Evolutionary conservation across 2,329 filamentous ascomycete species (phyloP), one percentile per base, ranked within the genome.

Genomic region (Macrophomina pseudophaseolina): DNA sequence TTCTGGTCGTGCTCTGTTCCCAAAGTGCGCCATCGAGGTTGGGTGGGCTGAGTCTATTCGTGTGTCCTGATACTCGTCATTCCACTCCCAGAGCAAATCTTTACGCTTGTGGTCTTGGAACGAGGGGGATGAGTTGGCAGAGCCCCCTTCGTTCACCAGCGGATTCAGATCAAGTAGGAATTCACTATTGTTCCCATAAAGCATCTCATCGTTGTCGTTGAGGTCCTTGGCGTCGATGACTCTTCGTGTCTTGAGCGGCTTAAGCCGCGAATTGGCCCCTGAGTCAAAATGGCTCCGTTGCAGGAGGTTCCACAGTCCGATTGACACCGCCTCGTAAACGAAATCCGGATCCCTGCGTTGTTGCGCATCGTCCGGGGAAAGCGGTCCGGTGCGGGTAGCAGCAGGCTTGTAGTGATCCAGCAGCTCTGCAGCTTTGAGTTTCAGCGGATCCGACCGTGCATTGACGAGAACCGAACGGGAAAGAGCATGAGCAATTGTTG

Each of bases 401-500:
- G 18, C 58, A 49, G 52, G 32, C 12, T 23, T 35, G 9, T 49
- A 33, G 35, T 38, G 48, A 33, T 11, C 28, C 5, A 53, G 42
- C 44, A 66, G n/a, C 33, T 52, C 60, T 33, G 66, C 38, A 11
- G 68, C 28, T 46, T 70, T 71, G 3, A 35, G 14, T 48, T 68
- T 71, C 33, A 71, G 44, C 7, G 51, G 52, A 28, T 48, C 33
- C 16, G 69, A 71, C 46, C 44, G 67, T 16, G 67, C 69, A 40
- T 68, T 66, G 14, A 44, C 54, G 30, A 64, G 64, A 5, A 71
- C 11, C n/a, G 70, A 68, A 46, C 62, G 66, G 33, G 67, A 68
- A 18, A 72, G 65, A 16, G 69, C 65, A 52, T 68, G 70, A 30
- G 66, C 64, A 23, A 72, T 69, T 4, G 66, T 68, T 1, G 69